phyloP scores from a whole-genome alignment of 345 rosid species.

The Abelmoschus esculentus region DNA sequence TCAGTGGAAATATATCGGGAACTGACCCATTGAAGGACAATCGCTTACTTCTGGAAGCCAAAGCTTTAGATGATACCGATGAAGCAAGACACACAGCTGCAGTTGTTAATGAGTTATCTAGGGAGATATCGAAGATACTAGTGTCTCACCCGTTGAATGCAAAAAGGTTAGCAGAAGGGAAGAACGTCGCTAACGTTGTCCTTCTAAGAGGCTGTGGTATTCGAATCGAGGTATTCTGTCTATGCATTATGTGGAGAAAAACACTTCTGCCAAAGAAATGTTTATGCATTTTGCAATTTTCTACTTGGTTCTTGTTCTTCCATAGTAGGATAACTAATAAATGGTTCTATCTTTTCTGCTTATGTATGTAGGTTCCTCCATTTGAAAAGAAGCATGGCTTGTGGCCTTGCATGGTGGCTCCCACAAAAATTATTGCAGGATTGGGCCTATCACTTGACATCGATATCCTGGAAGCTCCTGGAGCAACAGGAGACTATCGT shows the following conservation, averaged over 20 bases:
- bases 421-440: conserved; percentile 94
- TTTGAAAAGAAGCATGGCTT: conserved; percentile 72
- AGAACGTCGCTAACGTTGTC: conserved; percentile 77
- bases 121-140: conserved; percentile 66
- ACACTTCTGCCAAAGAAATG: not conserved
- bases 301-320: not conserved
- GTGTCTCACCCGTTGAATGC: conserved; percentile 68
- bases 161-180: conserved; percentile 65
- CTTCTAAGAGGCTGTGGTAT: conserved; percentile 95
- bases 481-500: conserved; percentile 89
- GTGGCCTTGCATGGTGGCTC: conserved; percentile 98
- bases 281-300: not conserved
- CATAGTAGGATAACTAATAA: not conserved
- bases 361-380: conserved; percentile 52
- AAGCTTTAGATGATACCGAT: conserved; percentile 71
- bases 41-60: conserved; percentile 68
- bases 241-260: not conserved
- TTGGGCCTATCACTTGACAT: conserved; percentile 85
- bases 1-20: conserved; percentile 93
- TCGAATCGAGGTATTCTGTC: conserved; percentile 67
- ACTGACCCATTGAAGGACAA: conserved; percentile 92
- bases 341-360: not conserved
- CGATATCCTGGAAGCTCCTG: conserved; percentile 90
- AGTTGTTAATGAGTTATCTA: conserved; percentile 77
- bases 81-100: conserved; percentile 82